phyloP scores from a whole-genome alignment of 371 early-diverging fungal species.

The Rhizopus microsporus region DNA sequence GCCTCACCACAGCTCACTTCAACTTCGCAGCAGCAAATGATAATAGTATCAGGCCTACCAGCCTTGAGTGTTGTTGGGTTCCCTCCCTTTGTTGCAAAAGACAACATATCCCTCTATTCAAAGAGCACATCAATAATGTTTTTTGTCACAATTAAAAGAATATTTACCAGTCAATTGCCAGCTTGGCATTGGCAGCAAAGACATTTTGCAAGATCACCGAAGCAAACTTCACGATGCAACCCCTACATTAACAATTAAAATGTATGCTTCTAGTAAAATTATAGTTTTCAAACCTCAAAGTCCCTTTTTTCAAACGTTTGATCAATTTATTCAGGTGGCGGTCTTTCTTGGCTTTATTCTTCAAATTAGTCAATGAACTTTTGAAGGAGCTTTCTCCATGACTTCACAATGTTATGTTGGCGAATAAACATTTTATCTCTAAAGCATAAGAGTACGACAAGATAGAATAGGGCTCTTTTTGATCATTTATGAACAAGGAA shows the following conservation, averaged over 20 bases:
- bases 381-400: too few species aligned
- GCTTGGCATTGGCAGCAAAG: background rate
- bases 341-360: too few species aligned
- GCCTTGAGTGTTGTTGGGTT: background rate
- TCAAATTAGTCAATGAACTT: too few species aligned
- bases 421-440: too few species aligned
- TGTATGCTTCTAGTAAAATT: background rate
- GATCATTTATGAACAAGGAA: too few species aligned
- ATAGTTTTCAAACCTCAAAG: background rate
- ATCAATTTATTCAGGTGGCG: background rate
- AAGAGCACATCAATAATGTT: background rate
- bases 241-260: background rate
- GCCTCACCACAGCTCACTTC: constrained; percentile 7
- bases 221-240: background rate
- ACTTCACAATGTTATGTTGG: too few species aligned
- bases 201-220: background rate
- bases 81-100: background rate
- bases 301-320: background rate
- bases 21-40: background rate
- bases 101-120: constrained; percentile 5
- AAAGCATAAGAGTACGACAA: too few species aligned
- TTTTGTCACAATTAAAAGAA: background rate
- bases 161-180: background rate
- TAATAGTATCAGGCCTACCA: background rate
- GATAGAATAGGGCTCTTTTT: too few species aligned